Evolutionary conservation across 768 basidiomycete genomes (phyloP), one percentile per base, ranked within the genome.

Genomic region (Serendipita vermifera): DNA sequence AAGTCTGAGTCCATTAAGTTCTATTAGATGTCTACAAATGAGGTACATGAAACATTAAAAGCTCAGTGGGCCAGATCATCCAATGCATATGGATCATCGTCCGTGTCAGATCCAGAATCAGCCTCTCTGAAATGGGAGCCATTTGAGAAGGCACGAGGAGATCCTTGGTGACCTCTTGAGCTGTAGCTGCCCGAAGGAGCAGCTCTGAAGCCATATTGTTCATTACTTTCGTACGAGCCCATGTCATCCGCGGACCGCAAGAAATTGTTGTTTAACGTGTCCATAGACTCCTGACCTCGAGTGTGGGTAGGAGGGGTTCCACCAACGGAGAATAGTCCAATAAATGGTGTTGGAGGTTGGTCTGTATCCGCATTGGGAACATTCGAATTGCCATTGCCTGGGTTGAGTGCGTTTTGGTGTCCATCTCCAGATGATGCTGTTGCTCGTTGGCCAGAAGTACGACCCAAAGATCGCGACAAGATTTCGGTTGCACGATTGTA

Each of bases 381-480:
- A 11, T 24, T n/a, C 11, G 17, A 41, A 9, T 33, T 43, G 15
- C 35, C 7, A 22, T 27, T 9, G 22, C 17, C 46, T 51, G 24
- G 22, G 9, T 31, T 9, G 22, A 27, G n/a, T 31, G 22, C 9
- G 46, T 7, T 20, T 51, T n/a, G n/a, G n/a, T n/a, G n/a, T n/a
- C n/a, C 46, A 20, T 29, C 9, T 7, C 14, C 35, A 29, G n/a
- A n/a, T 35, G 24, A 33, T 13, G 32, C 39, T n/a, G 35, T 22
- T 9, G 32, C 22, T 3, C 3, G 7, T 6, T 36, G 46, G 9
- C n/a, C 40, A 3, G 24, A 11, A 13, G 55, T 27, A 14, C 59
- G 61, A 27, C 55, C 59, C 7, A 63, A 38, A 2, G 62, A 63
- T 3, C 61, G 60, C 6, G 63, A 63, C 9, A 63, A 55, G 46